Percentiles rank a stretch among this genome's conserved stretches.
These are phyloP conservation scores for Rosa lucieae DNA, from an alignment of 306 rosid genomes.

Conservation along the genomic window DNA sequence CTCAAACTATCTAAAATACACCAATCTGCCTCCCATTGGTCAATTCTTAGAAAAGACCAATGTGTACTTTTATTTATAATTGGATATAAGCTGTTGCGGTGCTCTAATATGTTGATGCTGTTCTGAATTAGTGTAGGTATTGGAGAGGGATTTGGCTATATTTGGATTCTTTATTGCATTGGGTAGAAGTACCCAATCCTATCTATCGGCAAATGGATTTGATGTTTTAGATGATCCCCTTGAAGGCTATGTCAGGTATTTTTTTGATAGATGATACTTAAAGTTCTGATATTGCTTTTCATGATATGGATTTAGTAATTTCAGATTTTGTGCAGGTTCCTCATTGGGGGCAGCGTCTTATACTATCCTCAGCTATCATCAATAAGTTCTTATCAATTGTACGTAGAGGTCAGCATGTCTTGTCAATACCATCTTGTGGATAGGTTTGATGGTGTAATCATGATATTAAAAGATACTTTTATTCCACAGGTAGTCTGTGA, in stretches of 20 bases:
- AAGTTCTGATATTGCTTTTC: constrained; percentile 25
- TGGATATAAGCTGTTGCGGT: not conserved
- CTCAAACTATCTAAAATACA: not conserved
- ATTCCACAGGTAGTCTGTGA: constrained; percentile 89
- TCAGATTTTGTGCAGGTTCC: constrained; percentile 60
- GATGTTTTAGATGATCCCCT: constrained; percentile 61
- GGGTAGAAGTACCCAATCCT: constrained; percentile 82
- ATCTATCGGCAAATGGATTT: constrained; percentile 76
- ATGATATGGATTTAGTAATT: constrained; percentile 26
- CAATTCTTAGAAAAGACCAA: not conserved
- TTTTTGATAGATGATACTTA: constrained; percentile 25
- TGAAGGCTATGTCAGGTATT: constrained; percentile 82
- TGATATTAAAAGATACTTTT: constrained; percentile 27
- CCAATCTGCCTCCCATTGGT: not conserved
- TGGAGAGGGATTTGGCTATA: constrained; percentile 96
- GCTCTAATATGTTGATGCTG: constrained; percentile 22
- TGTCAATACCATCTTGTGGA: constrained; percentile 20
- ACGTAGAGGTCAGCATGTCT: constrained; percentile 81
- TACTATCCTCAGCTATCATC: constrained; percentile 97
- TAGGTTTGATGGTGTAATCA: constrained; percentile 25
- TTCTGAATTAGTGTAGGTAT: constrained; percentile 58
- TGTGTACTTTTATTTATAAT: not conserved
- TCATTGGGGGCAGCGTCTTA: constrained; percentile 92
- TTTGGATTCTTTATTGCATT: constrained; percentile 97
- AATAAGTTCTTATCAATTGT: constrained; percentile 91